These are phyloP conservation scores for Nepenthes alata DNA, from an alignment of 179 eudicot species.

Conservation along the genomic window DNA sequence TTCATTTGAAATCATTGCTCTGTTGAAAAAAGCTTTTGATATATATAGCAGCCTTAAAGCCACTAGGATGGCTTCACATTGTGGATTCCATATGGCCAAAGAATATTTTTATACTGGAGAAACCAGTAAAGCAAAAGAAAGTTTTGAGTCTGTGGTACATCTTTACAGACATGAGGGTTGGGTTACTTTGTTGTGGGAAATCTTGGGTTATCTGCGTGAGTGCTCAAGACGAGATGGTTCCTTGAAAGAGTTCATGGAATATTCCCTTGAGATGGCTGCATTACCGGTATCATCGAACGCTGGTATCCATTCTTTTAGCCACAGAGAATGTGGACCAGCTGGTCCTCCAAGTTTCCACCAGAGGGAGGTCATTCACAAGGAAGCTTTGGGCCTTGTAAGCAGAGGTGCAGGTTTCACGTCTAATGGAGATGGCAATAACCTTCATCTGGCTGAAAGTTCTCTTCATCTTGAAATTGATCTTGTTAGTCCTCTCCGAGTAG, in stretches of 20 bases:
- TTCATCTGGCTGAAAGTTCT: conserved; percentile 33
- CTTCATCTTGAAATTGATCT: conserved; percentile 87
- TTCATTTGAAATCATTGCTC: conserved; percentile 78
- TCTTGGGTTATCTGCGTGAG: conserved; percentile 81
- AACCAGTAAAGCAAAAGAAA: conserved; percentile 42
- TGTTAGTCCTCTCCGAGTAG: conserved; percentile 85
- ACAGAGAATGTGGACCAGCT: conserved; percentile 70
- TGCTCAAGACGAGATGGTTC: conserved; percentile 60
- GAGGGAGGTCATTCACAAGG: conserved; percentile 64
- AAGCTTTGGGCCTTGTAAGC: conserved; percentile 48
- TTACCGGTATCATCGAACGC: conserved; percentile 47
- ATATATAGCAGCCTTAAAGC: conserved; percentile 45
- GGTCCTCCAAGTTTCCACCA: conserved; percentile 66
- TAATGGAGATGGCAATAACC: conserved; percentile 18
- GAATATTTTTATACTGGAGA: conserved; percentile 58
- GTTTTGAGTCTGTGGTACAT: conserved; percentile 50
- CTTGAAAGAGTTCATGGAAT: conserved; percentile 64
- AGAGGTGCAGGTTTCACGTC: conserved; percentile 32
- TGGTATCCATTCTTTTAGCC: conserved; percentile 17
- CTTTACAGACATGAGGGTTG: conserved; percentile 88
- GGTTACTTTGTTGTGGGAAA: conserved; percentile 80
- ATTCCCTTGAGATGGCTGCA: conserved; percentile 99
- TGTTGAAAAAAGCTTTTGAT: conserved; percentile 70
- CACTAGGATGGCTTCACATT: conserved; percentile 66
- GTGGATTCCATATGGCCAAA: conserved; percentile 71